Percentiles rank a stretch among this genome's conserved stretches.
phyloP scores from a whole-genome alignment of 164 flowering plant species.

The Aristolochia californica region DNA sequence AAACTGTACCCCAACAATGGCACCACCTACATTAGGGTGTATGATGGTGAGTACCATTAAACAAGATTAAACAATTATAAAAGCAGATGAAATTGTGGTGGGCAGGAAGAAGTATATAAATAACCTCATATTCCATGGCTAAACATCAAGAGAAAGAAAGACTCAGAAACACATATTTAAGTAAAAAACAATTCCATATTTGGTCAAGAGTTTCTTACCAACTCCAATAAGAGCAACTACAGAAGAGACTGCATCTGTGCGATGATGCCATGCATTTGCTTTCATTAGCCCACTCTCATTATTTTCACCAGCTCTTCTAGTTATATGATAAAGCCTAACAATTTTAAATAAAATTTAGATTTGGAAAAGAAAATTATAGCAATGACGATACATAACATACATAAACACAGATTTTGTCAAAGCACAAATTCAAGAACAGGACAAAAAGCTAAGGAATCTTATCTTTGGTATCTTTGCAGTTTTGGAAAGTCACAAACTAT shows the following conservation, averaged over 20 bases:
- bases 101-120: not conserved
- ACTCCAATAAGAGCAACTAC: constrained; percentile 92
- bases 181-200: too few relatives aligned
- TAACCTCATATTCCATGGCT: not conserved
- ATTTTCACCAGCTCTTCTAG: constrained; percentile 85
- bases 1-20: constrained; percentile 77
- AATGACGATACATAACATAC: not conserved
- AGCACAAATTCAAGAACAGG: not conserved
- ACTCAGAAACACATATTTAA: not conserved
- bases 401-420: not conserved
- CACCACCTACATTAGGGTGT: constrained; percentile 48
- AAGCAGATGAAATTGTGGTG: not conserved
- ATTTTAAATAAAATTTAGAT: not conserved
- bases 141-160: not conserved
- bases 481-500: too few relatives aligned
- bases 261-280: constrained; percentile 99
- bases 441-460: too few relatives aligned
- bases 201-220: constrained; percentile 51
- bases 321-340: constrained; percentile 70
- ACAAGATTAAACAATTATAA: constrained; percentile 2
- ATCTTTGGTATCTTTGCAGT: too few relatives aligned
- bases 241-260: constrained; percentile 92
- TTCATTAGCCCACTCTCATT: constrained; percentile 87
- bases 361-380: not conserved
- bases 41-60: not conserved